A percentile compares a stretch with the other conserved stretches of the same genome.
phyloP scores from a whole-genome alignment of 139 green algal genomes.

The Chlorella sp. region DNA sequence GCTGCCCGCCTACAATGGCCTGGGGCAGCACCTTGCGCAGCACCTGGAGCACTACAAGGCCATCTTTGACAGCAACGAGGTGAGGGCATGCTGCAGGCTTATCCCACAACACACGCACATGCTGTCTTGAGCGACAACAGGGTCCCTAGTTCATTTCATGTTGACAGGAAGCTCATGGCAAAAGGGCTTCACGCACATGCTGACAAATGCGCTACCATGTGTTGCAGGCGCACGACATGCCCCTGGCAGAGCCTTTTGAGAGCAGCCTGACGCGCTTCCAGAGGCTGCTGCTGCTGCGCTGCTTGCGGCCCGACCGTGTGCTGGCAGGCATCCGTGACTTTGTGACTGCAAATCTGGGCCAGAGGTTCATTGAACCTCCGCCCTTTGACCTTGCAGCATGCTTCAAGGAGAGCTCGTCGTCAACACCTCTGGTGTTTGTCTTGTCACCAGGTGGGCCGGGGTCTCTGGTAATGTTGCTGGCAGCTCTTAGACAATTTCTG shows the following conservation, averaged over 20 bases:
- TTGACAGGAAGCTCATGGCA: too few relatives aligned
- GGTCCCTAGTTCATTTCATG: too few relatives aligned
- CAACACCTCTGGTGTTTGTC: slow-evolving; percentile 74
- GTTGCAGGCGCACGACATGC: slow-evolving; percentile 54
- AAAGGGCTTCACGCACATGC: too few relatives aligned
- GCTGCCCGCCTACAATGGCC: slow-evolving; percentile 45
- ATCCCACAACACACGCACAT: too few relatives aligned
- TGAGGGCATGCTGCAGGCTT: too few relatives aligned
- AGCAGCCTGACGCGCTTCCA: slow-evolving; percentile 55
- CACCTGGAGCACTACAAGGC: slow-evolving; percentile 51
- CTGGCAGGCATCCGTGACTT: slow-evolving; percentile 39
- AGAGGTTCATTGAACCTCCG: slow-evolving; percentile 71
- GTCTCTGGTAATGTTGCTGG: too few relatives aligned
- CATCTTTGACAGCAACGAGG: slow-evolving; percentile 72
- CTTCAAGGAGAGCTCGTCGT: slow-evolving; percentile 49
- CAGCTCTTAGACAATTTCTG: too few relatives aligned
- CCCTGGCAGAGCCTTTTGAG: slow-evolving; percentile 40
- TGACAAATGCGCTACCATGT: too few relatives aligned
- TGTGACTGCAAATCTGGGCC: slow-evolving; percentile 49
- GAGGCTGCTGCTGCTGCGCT: slow-evolving; percentile 53
- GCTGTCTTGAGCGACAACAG: too few relatives aligned
- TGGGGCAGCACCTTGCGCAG: slow-evolving; percentile 38
- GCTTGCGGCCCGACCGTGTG: slow-evolving; percentile 66
- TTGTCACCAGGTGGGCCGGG: slow-evolving; percentile 47
- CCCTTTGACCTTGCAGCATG: slow-evolving; percentile 68